Base-by-base conservation (phyloP, 371 early-diverging fungal species). In the Blakeslea trispora region DNA sequence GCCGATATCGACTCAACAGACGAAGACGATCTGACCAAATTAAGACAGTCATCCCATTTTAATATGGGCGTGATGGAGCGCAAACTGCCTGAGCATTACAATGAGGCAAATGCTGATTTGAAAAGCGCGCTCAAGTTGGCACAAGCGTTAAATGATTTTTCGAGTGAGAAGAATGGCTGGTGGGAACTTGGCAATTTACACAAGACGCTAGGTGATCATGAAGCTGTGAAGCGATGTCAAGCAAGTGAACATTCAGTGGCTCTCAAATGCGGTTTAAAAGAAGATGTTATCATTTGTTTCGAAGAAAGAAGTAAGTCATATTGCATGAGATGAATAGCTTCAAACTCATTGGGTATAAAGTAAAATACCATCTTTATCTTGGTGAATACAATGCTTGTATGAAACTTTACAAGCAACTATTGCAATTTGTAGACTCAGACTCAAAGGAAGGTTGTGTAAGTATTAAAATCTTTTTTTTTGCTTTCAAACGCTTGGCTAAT, bases 1-100 rank as follows among this genome's bases (percentile, higher is more conserved):
- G 53, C 44, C 0, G 67, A 60, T 45, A 58, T 58, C 0, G 61
- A 72, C n/a, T 47, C 47, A 0, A 23, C 50, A 18, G 64, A 68
- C 24, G 47, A 46, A 7, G 59, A 49, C 8, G 42, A 44, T 21
- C 35, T 62, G 14, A 31, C 49, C 3, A 50, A 50, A 40, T 22
- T 72, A 11, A 55, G 23, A 2, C 67, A 65, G 28, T 69, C 75
- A 0, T 66, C 62, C 17, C 31, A 66, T 22, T 71, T 73, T 24
- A 79, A 79, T 53, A 48, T 75, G 48, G 79, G 75, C 11, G 66
- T 75, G 0, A 69, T 75, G 24, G 63, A 63, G 45, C 48, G 55
- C 10, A 72, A 74, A 37, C 32, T 67, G 9, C 24, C 45, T 5
- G 40, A 42, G 14, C 41, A 57, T 15, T 21, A 48, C 18, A 28